Evolutionary conservation across 2,329 filamentous ascomycete species (phyloP), one percentile per base, ranked within the genome.

Genomic region (Sclerotinia trifoliorum): DNA sequence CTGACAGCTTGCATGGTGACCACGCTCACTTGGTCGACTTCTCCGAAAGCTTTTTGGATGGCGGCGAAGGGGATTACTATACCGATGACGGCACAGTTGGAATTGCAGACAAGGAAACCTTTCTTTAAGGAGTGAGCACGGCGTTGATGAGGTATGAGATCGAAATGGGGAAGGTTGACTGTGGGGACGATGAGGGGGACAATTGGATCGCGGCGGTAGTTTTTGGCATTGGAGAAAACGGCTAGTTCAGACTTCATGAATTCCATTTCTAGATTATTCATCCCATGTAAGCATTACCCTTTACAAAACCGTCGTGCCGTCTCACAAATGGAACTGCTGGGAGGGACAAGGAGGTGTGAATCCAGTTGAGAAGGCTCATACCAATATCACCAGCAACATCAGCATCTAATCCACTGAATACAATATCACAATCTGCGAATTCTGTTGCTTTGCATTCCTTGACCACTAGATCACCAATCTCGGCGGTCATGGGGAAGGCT

Each of bases 171-270:
- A 17, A 96, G 88, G 83, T 98, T 98, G 79, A 98, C 94, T 26
- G 93, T 97, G 1, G 95, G 95, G 11, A 98, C 94, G 72, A 98
- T 91, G 77, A 98, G 88, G 15, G 95, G 95, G 2, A 97, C 93
- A 61, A 94, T 84, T 26, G 93, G 93, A 78, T 97, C 90, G 78
- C 90, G 90, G 75, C 95, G 91, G 85, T 97, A 93, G 86, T 97
- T 98, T 81, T 97, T 97, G 64, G 95, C 94, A 80, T 98, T 99
- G 76, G 93, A 97, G 83, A 99, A 98, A 78, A 97, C 91, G 76
- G 92, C 88, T 64, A 97, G 88, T 77, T 97, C 89, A 70, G 93
- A 90, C 78, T 90, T 90, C 77, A 96, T 85, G 80, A 98, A 98
- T 74, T 91, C 91, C 86, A 92, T 92, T 80, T 98, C 94, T 94